These are phyloP conservation scores for Penicillium sp. DNA, from an alignment of 2,329 filamentous ascomycete species.

Conservation along the genomic window DNA sequence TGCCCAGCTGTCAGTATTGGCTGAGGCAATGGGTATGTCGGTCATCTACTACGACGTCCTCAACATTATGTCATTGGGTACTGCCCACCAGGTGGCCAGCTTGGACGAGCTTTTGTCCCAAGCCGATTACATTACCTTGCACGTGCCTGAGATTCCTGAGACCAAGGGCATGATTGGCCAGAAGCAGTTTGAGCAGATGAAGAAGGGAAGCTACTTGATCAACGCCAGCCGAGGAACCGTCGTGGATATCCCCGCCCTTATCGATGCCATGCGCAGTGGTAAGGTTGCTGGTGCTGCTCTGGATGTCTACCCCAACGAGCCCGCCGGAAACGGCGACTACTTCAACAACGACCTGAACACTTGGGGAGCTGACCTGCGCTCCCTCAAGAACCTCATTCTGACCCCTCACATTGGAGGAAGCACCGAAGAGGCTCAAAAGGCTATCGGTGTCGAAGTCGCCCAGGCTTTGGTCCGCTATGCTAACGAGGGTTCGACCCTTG, in stretches of 20 bases:
- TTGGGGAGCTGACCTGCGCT: conserved; percentile 82
- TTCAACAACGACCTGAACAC: conserved; percentile 80
- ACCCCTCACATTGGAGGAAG: conserved; percentile 97
- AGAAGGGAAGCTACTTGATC: conserved; percentile 87
- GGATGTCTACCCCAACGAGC: conserved; percentile 93
- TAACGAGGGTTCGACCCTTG: conserved; percentile 87
- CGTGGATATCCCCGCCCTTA: conserved; percentile 87
- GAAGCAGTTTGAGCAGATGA: conserved; percentile 81
- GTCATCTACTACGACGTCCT: conserved; percentile 97
- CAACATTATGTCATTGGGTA: conserved; percentile 92
- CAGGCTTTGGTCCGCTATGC: conserved; percentile 90
- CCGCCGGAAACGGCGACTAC: conserved; percentile 89
- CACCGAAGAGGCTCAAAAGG: conserved; percentile 94
- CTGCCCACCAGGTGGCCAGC: conserved; percentile 75
- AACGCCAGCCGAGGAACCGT: conserved; percentile 94
- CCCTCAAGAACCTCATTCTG: conserved; percentile 86
- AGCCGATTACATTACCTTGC: conserved; percentile 89
- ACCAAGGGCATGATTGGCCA: conserved; percentile 90
- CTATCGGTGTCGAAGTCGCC: conserved; percentile 90
- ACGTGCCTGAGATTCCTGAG: conserved; percentile 90
- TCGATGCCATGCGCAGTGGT: conserved; percentile 79
- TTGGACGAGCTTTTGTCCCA: conserved; percentile 72
- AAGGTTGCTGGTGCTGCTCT: conserved; percentile 93
- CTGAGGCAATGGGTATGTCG: conserved; percentile 96
- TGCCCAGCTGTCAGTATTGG: conserved; percentile 89